phyloP scores from a whole-genome alignment of 805 yeast species.

The Isabelozyma gotoi region DNA sequence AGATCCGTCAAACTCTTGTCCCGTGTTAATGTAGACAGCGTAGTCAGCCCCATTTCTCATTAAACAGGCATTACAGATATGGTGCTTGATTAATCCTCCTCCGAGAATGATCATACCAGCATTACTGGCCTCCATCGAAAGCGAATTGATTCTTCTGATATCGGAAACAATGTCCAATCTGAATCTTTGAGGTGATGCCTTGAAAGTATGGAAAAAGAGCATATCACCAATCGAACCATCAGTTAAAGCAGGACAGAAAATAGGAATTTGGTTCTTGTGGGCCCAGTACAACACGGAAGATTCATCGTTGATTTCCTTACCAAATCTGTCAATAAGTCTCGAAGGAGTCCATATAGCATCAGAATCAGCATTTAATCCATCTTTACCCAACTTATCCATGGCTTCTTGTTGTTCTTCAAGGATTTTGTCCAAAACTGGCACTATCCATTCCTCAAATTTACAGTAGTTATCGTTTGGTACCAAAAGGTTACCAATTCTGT shows the following conservation, averaged over 20 bases:
- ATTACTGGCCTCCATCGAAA: slow-evolving; percentile 90
- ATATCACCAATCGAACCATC: slow-evolving; percentile 99
- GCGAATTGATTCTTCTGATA: slow-evolving; percentile 84
- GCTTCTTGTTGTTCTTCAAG: slow-evolving; percentile 83
- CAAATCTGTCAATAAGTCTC: slow-evolving; percentile 84
- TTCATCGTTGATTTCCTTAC: slow-evolving; percentile 94
- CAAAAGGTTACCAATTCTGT: slow-evolving; percentile 93
- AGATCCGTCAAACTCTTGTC: slow-evolving; percentile 97
- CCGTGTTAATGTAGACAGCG: slow-evolving; percentile 96
- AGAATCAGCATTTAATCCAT: slow-evolving; percentile 59
- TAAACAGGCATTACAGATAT: slow-evolving; percentile 94
- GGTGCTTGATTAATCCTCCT: slow-evolving; percentile 96
- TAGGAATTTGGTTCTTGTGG: slow-evolving; percentile 92
- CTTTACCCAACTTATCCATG: slow-evolving; percentile 48
- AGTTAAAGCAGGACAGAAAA: slow-evolving; percentile 95
- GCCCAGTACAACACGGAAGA: slow-evolving; percentile 96
- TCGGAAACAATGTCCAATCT: slow-evolving; percentile 93
- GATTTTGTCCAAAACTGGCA: slow-evolving; percentile 86
- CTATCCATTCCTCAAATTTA: slow-evolving; percentile 97
- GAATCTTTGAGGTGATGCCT: slow-evolving; percentile 85
- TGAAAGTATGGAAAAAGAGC: slow-evolving; percentile 98
- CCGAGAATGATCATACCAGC: slow-evolving; percentile 98
- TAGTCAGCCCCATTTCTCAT: slow-evolving; percentile 99
- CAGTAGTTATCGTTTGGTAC: slow-evolving; percentile 99
- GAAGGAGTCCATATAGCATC: slow-evolving; percentile 93